A percentile compares a stretch with the other conserved stretches of the same genome.
These are phyloP conservation scores for Phytomonas francai DNA, from an alignment of 208 protist genomes.

Conservation along the genomic window DNA sequence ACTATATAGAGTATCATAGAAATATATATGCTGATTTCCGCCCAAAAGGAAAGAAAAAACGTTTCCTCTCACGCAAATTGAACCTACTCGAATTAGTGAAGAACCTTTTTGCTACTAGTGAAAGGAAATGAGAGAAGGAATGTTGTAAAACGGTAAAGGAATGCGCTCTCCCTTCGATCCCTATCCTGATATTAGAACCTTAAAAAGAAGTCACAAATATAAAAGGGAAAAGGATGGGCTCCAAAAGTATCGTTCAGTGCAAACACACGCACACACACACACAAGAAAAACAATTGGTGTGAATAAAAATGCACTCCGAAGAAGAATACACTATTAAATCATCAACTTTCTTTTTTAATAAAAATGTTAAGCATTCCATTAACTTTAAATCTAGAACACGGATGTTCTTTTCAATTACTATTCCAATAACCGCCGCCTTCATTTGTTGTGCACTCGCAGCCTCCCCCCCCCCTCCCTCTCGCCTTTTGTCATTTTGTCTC, in stretches of 20 bases:
- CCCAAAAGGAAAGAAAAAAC: neutral
- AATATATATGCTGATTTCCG: neutral
- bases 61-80: neutral
- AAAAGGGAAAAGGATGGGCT: neutral
- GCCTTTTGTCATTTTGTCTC: too few species aligned
- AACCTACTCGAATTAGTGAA: neutral
- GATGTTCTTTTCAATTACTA: neutral
- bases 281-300: neutral
- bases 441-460: neutral
- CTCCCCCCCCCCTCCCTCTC: neutral
- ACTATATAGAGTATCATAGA: too few species aligned
- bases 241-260: neutral
- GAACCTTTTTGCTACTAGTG: neutral
- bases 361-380: neutral
- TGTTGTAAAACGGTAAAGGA: neutral
- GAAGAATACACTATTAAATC: neutral
- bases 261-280: too few species aligned
- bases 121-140: neutral
- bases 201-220: neutral
- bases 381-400: neutral
- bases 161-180: neutral
- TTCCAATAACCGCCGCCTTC: neutral
- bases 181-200: neutral
- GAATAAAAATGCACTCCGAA: neutral
- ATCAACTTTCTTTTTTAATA: neutral